Conservation (phyloP, 306 rosid genomes). For the Argentina anserina region DNA sequence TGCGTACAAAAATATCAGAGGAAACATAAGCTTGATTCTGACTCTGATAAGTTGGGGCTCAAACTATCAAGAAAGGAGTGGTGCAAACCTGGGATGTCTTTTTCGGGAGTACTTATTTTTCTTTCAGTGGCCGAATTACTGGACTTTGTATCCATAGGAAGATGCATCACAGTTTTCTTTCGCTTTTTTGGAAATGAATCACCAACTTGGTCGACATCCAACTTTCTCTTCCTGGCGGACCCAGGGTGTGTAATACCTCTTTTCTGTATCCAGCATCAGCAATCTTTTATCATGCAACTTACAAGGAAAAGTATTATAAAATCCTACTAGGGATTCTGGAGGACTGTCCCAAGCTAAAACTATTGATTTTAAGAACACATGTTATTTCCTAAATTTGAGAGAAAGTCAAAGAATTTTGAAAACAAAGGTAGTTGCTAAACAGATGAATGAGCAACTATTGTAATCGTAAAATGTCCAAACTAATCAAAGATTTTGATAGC, state of each 20-base stretch:
- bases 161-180: conserved; percentile 27
- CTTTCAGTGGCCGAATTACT: conserved; percentile 8
- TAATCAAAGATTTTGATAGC: not conserved
- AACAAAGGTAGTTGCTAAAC: not conserved
- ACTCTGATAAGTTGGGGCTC: not conserved
- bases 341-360: not conserved
- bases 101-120: conserved; percentile 25
- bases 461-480: not conserved
- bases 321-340: not conserved
- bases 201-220: conserved; percentile 19
- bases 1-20: conserved; percentile 13
- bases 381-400: not conserved
- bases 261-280: conserved; percentile 33
- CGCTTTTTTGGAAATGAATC: conserved; percentile 34
- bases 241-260: conserved; percentile 51
- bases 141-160: conserved; percentile 15
- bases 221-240: conserved; percentile 58
- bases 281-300: not conserved
- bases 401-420: not conserved
- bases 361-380: not conserved
- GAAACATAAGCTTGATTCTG: not conserved
- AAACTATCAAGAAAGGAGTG: conserved; percentile 11
- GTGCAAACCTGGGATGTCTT: conserved; percentile 51
- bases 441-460: not conserved
- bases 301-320: not conserved